phyloP scores from a whole-genome alignment of 2,329 filamentous ascomycete genomes.

The Metarhizium brunneum region DNA sequence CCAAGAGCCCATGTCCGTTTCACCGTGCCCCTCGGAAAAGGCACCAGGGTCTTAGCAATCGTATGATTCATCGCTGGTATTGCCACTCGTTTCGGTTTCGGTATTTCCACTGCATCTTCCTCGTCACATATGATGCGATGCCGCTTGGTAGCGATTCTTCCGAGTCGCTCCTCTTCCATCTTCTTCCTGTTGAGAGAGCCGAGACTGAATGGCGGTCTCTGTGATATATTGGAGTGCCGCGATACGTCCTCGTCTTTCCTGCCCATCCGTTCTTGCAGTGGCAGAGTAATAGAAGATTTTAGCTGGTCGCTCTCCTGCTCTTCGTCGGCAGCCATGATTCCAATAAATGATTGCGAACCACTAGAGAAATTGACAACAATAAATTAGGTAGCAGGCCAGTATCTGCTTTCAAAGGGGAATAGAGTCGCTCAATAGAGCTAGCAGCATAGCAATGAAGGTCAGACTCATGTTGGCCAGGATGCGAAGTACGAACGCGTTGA shows the following conservation, averaged over 20 bases:
- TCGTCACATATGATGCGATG: slow-evolving; percentile 17
- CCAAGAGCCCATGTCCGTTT: slow-evolving; percentile 73
- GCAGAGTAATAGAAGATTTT: slow-evolving; percentile 51
- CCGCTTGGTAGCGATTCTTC: slow-evolving; percentile 52
- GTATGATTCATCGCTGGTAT: slow-evolving; percentile 8
- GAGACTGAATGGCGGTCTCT: slow-evolving; percentile 23
- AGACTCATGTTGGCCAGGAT: background rate
- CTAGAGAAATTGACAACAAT: background rate
- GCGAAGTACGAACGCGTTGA: background rate
- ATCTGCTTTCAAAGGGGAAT: too few species aligned
- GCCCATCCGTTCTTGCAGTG: slow-evolving; percentile 28
- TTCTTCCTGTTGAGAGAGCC: slow-evolving; percentile 61
- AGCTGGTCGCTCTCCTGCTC: slow-evolving; percentile 50
- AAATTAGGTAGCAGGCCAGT: background rate
- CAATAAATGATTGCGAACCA: background rate
- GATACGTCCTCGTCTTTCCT: background rate
- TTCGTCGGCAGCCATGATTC: slow-evolving; percentile 16
- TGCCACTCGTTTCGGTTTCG: slow-evolving; percentile 16
- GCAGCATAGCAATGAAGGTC: background rate
- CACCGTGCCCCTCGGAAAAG: slow-evolving; percentile 52
- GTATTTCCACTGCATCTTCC: slow-evolving; percentile 18
- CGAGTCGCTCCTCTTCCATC: slow-evolving; percentile 80
- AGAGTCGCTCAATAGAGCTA: background rate
- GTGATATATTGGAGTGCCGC: background rate
- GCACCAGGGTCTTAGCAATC: slow-evolving; percentile 15